Evolutionary conservation across 1,284 basidiomycete genomes (phyloP).

Genomic region (Trametes hirsuta): DNA sequence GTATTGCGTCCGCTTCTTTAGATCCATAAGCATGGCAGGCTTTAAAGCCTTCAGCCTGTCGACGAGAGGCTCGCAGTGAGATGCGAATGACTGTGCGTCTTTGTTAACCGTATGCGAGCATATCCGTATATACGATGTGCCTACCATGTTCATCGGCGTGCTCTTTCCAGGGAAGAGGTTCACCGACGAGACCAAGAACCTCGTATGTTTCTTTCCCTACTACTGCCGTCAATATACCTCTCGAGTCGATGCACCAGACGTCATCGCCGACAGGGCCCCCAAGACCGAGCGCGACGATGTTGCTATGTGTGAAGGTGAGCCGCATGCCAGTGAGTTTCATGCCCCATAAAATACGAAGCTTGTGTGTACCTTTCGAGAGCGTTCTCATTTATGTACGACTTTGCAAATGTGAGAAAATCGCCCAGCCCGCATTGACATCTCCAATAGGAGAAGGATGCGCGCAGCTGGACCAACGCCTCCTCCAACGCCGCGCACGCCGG

Average conservation of each 20-base stretch:
- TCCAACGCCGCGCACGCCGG: conserved; percentile 43
- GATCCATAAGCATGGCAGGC: conserved; percentile 1
- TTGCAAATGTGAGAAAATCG: conserved; percentile 43
- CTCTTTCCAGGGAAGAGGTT: conserved; percentile 45
- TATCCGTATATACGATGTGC: conserved; percentile 23
- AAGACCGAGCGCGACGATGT: conserved; percentile 35
- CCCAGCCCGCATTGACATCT: conserved; percentile 45
- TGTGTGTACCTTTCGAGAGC: conserved; percentile 19
- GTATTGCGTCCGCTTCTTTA: not conserved
- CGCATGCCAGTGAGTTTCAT: not conserved
- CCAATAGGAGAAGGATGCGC: conserved; percentile 48
- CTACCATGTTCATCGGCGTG: conserved; percentile 51
- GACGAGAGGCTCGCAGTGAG: conserved; percentile 32
- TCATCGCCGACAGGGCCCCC: conserved; percentile 43
- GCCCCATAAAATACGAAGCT: not conserved
- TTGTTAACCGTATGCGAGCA: not conserved
- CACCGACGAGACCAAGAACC: conserved; percentile 57
- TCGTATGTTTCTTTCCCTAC: conserved; percentile 59
- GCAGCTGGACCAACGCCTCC: conserved; percentile 40
- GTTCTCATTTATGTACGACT: conserved; percentile 27
- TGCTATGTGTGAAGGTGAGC: not conserved
- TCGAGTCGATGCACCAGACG: conserved; percentile 65
- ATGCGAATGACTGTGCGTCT: conserved; percentile 45
- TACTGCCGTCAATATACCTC: conserved; percentile 57
- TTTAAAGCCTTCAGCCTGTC: not conserved